Percentiles rank a stretch among this genome's conserved stretches.
phyloP scores from a whole-genome alignment of 331 rosid genomes.

The Quercus tomentella region DNA sequence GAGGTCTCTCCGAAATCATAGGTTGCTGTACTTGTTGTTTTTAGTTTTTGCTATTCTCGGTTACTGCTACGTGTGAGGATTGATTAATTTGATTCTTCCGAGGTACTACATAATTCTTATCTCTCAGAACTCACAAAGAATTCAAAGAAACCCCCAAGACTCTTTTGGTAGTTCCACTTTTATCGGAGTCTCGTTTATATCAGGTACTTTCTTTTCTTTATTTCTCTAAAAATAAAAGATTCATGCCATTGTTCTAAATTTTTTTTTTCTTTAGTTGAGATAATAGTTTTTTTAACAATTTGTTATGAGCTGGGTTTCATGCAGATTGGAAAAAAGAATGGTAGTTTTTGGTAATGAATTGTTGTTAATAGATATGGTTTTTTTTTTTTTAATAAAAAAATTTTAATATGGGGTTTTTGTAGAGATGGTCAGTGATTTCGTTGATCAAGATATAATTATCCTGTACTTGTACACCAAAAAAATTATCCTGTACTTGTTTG shows the following conservation, averaged over 20 bases:
- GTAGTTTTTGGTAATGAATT: background rate
- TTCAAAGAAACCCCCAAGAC: background rate
- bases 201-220: background rate
- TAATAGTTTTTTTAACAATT: background rate
- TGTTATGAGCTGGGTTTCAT: background rate
- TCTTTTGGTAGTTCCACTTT: background rate
- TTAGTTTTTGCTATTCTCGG: too few species aligned
- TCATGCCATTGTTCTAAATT: background rate
- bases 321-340: background rate
- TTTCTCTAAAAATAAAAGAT: background rate
- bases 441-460: background rate
- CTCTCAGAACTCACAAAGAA: too few species aligned
- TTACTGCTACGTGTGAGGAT: too few species aligned
- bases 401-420: background rate
- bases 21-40: too few species aligned
- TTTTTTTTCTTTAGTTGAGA: background rate
- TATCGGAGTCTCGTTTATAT: background rate
- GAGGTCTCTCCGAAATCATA: too few species aligned
- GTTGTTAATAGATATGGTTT: background rate
- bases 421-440: background rate
- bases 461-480: too few species aligned
- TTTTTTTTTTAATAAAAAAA: background rate
- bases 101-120: too few species aligned
- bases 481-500: constrained; percentile 5
- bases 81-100: too few species aligned